phyloP scores from a whole-genome alignment of 768 basidiomycete species.

The Suillus ampliporus region DNA sequence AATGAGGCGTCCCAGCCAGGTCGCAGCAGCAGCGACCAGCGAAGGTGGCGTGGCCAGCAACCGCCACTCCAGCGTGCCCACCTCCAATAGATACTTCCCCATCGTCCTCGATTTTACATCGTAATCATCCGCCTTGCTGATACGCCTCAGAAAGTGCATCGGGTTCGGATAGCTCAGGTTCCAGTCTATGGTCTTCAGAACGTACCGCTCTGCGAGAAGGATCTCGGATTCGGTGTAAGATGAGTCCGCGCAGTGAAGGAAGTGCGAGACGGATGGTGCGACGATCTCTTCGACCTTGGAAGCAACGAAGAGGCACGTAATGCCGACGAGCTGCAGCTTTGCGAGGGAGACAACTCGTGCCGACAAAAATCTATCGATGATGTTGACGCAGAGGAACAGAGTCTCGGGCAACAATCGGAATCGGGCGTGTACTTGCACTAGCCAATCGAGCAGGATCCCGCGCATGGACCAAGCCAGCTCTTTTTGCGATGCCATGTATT shows the following conservation, averaged over 20 bases:
- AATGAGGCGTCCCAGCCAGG: constrained; percentile 85
- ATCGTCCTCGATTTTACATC: constrained; percentile 85
- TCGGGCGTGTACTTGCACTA: constrained; percentile 87
- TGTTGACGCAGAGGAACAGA: constrained; percentile 86
- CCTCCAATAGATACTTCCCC: constrained; percentile 91
- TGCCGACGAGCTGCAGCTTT: constrained; percentile 91
- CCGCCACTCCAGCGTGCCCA: constrained; percentile 80
- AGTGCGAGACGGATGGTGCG: constrained; percentile 82
- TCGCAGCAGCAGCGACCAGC: constrained; percentile 78
- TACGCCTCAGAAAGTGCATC: constrained; percentile 85
- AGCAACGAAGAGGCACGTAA: constrained; percentile 86
- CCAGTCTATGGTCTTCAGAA: constrained; percentile 86
- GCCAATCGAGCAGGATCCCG: constrained; percentile 89
- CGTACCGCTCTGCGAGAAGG: constrained; percentile 86
- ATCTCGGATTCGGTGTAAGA: constrained; percentile 82
- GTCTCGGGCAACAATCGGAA: constrained; percentile 91
- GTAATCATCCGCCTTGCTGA: constrained; percentile 93
- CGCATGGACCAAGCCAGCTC: constrained; percentile 92
- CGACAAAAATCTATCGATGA: constrained; percentile 79
- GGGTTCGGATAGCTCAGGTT: constrained; percentile 88
- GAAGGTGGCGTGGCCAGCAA: constrained; percentile 78
- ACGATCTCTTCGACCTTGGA: constrained; percentile 94
- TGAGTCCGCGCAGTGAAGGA: constrained; percentile 79
- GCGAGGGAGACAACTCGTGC: constrained; percentile 75
- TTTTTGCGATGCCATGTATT: constrained; percentile 85